These are phyloP conservation scores for Catunica adiposa DNA, from an alignment of 2,329 filamentous ascomycete genomes.

Conservation along the genomic window DNA sequence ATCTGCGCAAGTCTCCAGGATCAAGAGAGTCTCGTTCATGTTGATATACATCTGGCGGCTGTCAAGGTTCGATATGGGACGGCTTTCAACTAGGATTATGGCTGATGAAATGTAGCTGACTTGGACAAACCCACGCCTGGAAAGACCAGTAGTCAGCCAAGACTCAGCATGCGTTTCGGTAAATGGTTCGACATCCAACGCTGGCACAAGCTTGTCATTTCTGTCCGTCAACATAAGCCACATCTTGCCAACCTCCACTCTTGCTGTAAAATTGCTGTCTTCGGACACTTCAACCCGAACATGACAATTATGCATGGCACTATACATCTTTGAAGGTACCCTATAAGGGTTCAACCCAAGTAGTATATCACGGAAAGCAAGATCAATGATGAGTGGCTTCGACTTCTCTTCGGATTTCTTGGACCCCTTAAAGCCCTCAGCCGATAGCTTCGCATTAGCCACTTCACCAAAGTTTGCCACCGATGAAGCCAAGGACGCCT, in stretches of 20 bases:
- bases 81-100: conserved; percentile 46
- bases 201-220: conserved; percentile 22
- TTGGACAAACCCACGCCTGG: conserved; percentile 61
- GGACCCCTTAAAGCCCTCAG: conserved; percentile 20
- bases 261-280: conserved; percentile 45
- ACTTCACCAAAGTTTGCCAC: conserved; percentile 60
- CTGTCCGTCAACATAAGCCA: conserved; percentile 75
- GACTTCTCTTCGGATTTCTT: conserved; percentile 15
- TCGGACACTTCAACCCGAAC: conserved; percentile 52
- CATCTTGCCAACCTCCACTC: conserved; percentile 58
- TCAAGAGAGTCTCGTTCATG: conserved; percentile 67
- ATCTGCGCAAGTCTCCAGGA: conserved; percentile 90
- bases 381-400: conserved; percentile 50
- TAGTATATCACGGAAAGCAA: conserved; percentile 67
- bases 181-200: conserved; percentile 7
- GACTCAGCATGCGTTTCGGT: conserved; percentile 26
- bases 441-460: conserved; percentile 29
- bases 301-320: conserved; percentile 65
- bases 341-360: conserved; percentile 71
- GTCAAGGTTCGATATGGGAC: conserved; percentile 32
- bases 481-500: conserved; percentile 59
- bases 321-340: conserved; percentile 54
- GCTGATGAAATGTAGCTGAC: conserved; percentile 79
- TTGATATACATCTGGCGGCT: conserved; percentile 62
- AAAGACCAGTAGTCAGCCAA: conserved; percentile 27